A percentile compares a stretch with the other conserved stretches of the same genome.
Conservation (phyloP, 2,329 filamentous ascomycete genomes). For the Mycosphaerella sp. region DNA sequence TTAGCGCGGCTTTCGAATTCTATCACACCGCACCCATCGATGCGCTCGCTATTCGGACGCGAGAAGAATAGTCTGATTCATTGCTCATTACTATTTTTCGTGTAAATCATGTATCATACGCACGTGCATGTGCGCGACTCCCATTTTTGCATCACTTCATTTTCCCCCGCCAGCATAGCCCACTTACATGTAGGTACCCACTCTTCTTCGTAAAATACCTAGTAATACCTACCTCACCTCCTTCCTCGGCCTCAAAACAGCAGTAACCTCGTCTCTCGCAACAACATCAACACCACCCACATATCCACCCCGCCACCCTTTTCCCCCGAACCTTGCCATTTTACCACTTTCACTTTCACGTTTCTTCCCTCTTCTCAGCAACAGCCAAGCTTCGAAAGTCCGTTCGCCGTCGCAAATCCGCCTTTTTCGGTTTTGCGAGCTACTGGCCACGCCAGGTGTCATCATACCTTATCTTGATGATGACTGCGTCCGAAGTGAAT, state of each 20-base stretch:
- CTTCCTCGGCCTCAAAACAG: conserved; percentile 24
- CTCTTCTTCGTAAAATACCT: conserved; percentile 9
- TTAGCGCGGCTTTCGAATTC: too few species aligned
- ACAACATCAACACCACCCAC: conserved; percentile 11
- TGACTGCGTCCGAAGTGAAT: conserved; percentile 17
- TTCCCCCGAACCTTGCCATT: too few species aligned
- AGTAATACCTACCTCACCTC: conserved; percentile 25
- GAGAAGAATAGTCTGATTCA: too few species aligned
- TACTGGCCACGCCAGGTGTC: conserved; percentile 18
- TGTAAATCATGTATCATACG: too few species aligned
- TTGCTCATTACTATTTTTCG: too few species aligned
- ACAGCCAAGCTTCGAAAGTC: conserved; percentile 6
- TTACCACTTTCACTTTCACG: conserved; percentile 15
- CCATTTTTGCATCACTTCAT: too few species aligned
- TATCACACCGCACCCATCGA: too few species aligned
- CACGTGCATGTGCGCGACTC: too few species aligned
- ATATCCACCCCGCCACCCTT: too few species aligned
- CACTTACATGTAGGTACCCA: background rate
- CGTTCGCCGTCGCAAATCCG: conserved; percentile 12
- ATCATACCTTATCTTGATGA: conserved; percentile 17
- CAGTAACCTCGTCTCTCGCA: conserved; percentile 8
- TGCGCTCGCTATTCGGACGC: too few species aligned
- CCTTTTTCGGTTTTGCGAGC: background rate
- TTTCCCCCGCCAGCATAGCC: background rate
- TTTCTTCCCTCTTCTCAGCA: conserved; percentile 2